A percentile compares a stretch with the other conserved stretches of the same genome.
Conservation (phyloP, 352 stramenopile species). For the Pythium oligandrum region DNA sequence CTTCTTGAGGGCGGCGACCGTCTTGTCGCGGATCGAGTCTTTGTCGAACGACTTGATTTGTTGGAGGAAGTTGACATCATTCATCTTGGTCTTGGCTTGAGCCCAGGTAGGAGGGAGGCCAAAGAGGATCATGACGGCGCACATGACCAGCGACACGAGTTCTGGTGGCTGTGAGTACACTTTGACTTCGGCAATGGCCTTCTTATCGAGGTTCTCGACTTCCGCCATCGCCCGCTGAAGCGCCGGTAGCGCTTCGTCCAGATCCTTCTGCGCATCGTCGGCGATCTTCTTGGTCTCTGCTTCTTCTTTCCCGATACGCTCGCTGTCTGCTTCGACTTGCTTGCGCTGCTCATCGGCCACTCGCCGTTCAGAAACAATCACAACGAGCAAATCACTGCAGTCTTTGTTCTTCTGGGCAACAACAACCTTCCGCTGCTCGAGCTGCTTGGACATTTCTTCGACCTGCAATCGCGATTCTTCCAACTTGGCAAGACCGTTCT, state of each 20-base stretch:
- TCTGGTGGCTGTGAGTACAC: slow-evolving; percentile 92
- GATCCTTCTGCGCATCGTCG: slow-evolving; percentile 92
- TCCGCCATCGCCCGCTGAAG: slow-evolving; percentile 91
- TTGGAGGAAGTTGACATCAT: slow-evolving; percentile 90
- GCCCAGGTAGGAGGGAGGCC: slow-evolving; percentile 90
- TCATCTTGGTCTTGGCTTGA: slow-evolving; percentile 92
- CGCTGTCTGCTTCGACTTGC: slow-evolving; percentile 91
- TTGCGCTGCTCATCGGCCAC: slow-evolving; percentile 92
- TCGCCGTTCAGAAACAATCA: slow-evolving; percentile 92
- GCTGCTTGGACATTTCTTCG: slow-evolving; percentile 83
- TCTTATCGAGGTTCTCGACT: slow-evolving; percentile 95
- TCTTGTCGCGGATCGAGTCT: slow-evolving; percentile 92
- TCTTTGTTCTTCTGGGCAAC: slow-evolving; percentile 92
- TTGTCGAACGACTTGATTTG: slow-evolving; percentile 97
- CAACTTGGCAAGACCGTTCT: slow-evolving; percentile 78
- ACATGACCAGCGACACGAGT: slow-evolving; percentile 91
- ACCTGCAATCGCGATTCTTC: slow-evolving; percentile 80
- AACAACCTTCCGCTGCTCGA: slow-evolving; percentile 86
- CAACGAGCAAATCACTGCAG: slow-evolving; percentile 92
- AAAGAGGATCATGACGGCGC: slow-evolving; percentile 96
- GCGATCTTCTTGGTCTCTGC: slow-evolving; percentile 92
- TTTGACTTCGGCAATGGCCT: slow-evolving; percentile 93
- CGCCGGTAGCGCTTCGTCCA: slow-evolving; percentile 91
- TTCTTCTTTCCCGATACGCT: slow-evolving; percentile 90
- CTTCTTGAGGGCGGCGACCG: slow-evolving; percentile 93